Conservation (phyloP, 2,329 filamentous ascomycete species). For the Epicoccum nigrum region DNA sequence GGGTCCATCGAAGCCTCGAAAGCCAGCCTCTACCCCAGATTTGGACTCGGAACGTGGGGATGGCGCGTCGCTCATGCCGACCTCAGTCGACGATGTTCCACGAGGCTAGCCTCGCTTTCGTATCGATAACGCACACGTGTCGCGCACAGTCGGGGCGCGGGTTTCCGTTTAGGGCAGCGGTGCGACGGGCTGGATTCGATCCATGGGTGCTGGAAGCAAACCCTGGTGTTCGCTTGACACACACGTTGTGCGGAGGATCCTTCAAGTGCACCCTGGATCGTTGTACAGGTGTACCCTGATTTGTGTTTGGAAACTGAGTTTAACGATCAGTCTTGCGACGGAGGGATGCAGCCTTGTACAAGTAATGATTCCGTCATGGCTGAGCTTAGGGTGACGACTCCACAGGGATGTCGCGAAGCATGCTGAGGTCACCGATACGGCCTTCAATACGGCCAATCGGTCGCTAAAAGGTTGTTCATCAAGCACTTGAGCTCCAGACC, state of each 20-base stretch:
- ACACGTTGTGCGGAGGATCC: not conserved
- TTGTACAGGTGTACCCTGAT: not conserved
- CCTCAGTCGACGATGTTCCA: not conserved
- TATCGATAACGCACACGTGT: slow-evolving; percentile 13
- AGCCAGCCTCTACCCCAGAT: slow-evolving; percentile 7
- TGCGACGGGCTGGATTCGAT: not conserved
- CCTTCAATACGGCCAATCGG: not conserved
- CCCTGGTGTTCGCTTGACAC: not conserved
- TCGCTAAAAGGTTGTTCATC: not conserved
- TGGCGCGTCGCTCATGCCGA: not conserved
- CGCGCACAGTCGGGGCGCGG: not conserved
- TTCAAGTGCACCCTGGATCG: not conserved
- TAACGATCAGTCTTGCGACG: slow-evolving; percentile 1
- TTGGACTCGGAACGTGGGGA: slow-evolving; percentile 4
- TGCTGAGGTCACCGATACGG: slow-evolving; percentile 1
- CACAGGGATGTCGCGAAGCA: slow-evolving; percentile 7
- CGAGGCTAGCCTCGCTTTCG: not conserved
- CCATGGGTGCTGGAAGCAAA: not conserved
- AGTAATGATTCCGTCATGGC: slow-evolving; percentile 14
- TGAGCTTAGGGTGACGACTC: slow-evolving; percentile 3
- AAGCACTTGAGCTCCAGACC: not conserved
- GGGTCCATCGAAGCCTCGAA: slow-evolving; percentile 45
- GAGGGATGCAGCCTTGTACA: slow-evolving; percentile 2
- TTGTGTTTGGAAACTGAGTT: not conserved
- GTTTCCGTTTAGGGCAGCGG: not conserved